Conservation (phyloP, 257 asterid species). For the Hygrophila difformis region DNA sequence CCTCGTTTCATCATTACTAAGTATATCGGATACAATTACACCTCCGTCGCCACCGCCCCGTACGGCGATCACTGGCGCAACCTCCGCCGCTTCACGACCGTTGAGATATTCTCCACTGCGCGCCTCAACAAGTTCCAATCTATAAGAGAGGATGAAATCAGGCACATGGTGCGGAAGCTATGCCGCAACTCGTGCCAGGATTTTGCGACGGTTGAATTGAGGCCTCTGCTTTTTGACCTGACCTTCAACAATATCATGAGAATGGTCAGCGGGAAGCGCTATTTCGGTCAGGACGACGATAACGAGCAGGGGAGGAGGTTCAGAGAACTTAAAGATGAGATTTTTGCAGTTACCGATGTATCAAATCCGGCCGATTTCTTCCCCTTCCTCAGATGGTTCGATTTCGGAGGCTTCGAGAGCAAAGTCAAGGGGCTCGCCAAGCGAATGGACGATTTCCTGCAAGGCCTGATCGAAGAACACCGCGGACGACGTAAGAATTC, state of each 20-base stretch:
- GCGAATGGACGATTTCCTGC: slow-evolving; percentile 35
- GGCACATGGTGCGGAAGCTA: slow-evolving; percentile 19
- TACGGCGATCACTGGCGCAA: slow-evolving; percentile 63
- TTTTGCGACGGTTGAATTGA: slow-evolving; percentile 27
- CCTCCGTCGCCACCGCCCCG: slow-evolving; percentile 20
- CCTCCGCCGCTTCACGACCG: slow-evolving; percentile 35
- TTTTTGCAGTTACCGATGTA: slow-evolving; percentile 15
- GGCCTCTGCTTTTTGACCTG: slow-evolving; percentile 22
- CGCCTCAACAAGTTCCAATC: slow-evolving; percentile 38
- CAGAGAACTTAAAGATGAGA: slow-evolving; percentile 23
- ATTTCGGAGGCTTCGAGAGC: slow-evolving; percentile 30
- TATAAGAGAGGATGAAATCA: slow-evolving; percentile 31
- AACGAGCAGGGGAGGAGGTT: slow-evolving; percentile 31
- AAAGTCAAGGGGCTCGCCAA: slow-evolving; percentile 14
- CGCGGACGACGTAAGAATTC: slow-evolving; percentile 5
- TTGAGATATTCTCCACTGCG: slow-evolving; percentile 36
- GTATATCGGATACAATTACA: slow-evolving; percentile 40
- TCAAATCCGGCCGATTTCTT: slow-evolving; percentile 32
- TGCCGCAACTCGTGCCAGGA: background rate
- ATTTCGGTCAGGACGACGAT: slow-evolving; percentile 30
- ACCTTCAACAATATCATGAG: slow-evolving; percentile 46
- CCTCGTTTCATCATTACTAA: slow-evolving; percentile 31
- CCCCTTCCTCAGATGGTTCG: slow-evolving; percentile 40
- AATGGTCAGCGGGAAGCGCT: slow-evolving; percentile 57
- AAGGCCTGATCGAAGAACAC: slow-evolving; percentile 42